Percentiles rank a stretch among this genome's conserved stretches.
Evolutionary conservation across 2,329 filamentous ascomycete genomes (phyloP).

Genomic region (Hysterium pulicare): DNA sequence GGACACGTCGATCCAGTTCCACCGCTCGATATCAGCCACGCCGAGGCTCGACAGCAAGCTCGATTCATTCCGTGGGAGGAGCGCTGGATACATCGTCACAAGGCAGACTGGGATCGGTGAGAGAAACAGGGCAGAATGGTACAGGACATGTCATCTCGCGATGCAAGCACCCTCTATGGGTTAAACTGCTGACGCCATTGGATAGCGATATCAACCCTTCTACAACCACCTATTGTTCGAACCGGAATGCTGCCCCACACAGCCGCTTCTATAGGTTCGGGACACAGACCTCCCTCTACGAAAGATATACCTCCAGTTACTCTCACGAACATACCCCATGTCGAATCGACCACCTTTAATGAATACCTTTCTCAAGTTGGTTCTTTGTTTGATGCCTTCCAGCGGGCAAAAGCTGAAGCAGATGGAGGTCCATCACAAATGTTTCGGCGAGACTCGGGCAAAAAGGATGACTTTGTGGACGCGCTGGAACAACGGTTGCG

Average conservation of each 20-base stretch:
- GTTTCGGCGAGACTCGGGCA: constrained; percentile 45
- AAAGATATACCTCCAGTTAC: constrained; percentile 92
- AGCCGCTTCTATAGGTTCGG: constrained; percentile 63
- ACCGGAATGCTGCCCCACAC: constrained; percentile 82
- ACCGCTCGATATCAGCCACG: constrained; percentile 53
- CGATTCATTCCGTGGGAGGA: constrained; percentile 83
- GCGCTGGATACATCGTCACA: constrained; percentile 67
- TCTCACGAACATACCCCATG: constrained; percentile 78
- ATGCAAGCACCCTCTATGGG: neutral
- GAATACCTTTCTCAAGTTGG: constrained; percentile 84
- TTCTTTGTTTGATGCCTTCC: constrained; percentile 82
- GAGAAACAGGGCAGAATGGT: constrained; percentile 84
- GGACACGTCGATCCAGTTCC: constrained; percentile 45
- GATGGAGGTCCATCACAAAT: constrained; percentile 57
- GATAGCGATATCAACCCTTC: constrained; percentile 83
- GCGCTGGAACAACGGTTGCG: constrained; percentile 43
- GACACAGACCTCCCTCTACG: constrained; percentile 78
- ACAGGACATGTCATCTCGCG: constrained; percentile 7
- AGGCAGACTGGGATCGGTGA: constrained; percentile 56
- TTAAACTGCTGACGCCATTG: constrained; percentile 10
- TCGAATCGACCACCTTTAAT: constrained; percentile 77
- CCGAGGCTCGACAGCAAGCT: constrained; percentile 82
- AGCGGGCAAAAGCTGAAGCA: constrained; percentile 74
- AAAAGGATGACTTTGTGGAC: constrained; percentile 49
- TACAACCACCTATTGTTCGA: constrained; percentile 84